Conservation (phyloP, 2,329 filamentous ascomycete species). For the Pseudocercospora macadamiae region DNA sequence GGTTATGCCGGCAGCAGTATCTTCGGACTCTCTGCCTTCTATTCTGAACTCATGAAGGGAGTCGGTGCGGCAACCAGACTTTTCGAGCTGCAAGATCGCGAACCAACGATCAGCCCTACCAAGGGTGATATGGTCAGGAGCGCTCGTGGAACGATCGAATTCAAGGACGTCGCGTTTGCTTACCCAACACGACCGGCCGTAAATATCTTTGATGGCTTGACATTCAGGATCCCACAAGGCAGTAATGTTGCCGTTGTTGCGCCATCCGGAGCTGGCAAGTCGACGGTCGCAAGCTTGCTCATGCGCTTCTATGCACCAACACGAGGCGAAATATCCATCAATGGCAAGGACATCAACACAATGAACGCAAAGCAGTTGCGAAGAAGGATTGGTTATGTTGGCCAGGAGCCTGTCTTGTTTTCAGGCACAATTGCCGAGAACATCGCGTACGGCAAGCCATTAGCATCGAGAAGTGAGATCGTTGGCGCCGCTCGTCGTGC, state of each 20-base stretch:
- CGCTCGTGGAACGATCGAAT: slow-evolving; percentile 85
- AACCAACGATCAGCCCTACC: slow-evolving; percentile 84
- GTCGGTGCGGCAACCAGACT: slow-evolving; percentile 94
- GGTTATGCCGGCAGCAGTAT: slow-evolving; percentile 84
- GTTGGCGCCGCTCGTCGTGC: slow-evolving; percentile 84
- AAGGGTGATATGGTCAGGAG: slow-evolving; percentile 77
- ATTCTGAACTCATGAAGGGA: slow-evolving; percentile 98
- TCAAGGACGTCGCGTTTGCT: slow-evolving; percentile 81
- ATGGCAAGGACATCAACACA: slow-evolving; percentile 76
- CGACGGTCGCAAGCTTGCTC: slow-evolving; percentile 88
- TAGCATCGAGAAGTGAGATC: slow-evolving; percentile 78
- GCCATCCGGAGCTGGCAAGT: slow-evolving; percentile 94
- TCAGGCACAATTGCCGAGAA: slow-evolving; percentile 84
- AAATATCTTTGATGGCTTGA: slow-evolving; percentile 82
- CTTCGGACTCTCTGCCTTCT: slow-evolving; percentile 93
- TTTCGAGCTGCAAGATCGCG: slow-evolving; percentile 91
- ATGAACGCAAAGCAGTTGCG: slow-evolving; percentile 95
- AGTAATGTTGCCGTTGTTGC: slow-evolving; percentile 96
- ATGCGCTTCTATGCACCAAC: slow-evolving; percentile 89
- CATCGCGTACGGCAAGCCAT: slow-evolving; percentile 86
- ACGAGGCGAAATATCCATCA: slow-evolving; percentile 75
- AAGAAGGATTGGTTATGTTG: slow-evolving; percentile 90
- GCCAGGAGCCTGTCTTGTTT: slow-evolving; percentile 92
- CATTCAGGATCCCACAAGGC: slow-evolving; percentile 89
- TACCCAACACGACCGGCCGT: slow-evolving; percentile 95